Percentiles rank a stretch among this genome's conserved stretches.
These are phyloP conservation scores for Phytophthora idaei DNA, from an alignment of 352 stramenopile species.

Conservation along the genomic window DNA sequence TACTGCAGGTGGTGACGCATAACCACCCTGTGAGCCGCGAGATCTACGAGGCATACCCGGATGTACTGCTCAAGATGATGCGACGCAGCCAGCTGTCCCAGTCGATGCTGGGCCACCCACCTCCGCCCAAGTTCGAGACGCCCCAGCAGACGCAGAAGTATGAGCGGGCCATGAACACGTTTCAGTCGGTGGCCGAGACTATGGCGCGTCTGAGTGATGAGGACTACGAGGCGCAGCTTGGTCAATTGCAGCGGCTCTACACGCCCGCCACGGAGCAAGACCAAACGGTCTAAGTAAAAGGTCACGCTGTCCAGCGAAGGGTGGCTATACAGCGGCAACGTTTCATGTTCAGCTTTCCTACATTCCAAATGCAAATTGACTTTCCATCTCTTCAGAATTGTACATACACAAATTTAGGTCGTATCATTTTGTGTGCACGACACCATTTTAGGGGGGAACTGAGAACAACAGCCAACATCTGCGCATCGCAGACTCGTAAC, in stretches of 20 bases:
- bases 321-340: constrained; percentile 13
- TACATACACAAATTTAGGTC: not conserved
- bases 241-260: constrained; percentile 83
- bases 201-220: constrained; percentile 77
- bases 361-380: not conserved
- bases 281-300: constrained; percentile 61
- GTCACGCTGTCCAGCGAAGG: not conserved
- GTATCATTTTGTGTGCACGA: constrained; percentile 2
- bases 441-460: constrained; percentile 24
- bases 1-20: constrained; percentile 76
- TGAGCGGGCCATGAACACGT: constrained; percentile 65
- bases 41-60: constrained; percentile 86
- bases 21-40: constrained; percentile 86
- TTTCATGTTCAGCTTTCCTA: constrained; percentile 23
- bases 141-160: constrained; percentile 80
- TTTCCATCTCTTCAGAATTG: not conserved
- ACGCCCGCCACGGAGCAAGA: constrained; percentile 52
- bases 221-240: constrained; percentile 76
- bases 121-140: constrained; percentile 78
- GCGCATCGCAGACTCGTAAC: constrained; percentile 19
- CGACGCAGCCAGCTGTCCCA: constrained; percentile 73
- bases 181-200: constrained; percentile 73
- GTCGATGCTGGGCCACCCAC: constrained; percentile 66
- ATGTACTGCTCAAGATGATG: constrained; percentile 87
- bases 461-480: constrained; percentile 42